Base-by-base conservation (phyloP, 768 basidiomycete genomes). In the Pleurotus djamor region DNA sequence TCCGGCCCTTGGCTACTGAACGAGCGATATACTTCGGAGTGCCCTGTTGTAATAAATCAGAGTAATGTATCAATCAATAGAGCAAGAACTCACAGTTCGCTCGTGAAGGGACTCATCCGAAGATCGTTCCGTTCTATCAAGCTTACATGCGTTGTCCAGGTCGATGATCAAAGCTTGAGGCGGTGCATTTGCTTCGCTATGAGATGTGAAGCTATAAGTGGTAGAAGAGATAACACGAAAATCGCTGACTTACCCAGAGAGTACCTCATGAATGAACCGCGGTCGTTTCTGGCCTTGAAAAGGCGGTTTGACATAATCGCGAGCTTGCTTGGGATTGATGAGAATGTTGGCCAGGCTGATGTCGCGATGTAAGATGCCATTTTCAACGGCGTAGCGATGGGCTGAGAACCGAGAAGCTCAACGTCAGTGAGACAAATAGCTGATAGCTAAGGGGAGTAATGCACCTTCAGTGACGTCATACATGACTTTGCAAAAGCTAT, bases 391-490 rank as follows among this genome's bases (percentile, higher is more conserved):
- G 32, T 34, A 59, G 13, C 56, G 45, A 14, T 59, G 58, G 16
- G 48, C 58, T 59, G 32, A 28, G 10, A 37, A 13, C 16, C 21
- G 21, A 28, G 21, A 28, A 28, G 21, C 21, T 28, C 21, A 28
- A 3, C 14, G 21, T 35, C 14, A n/a, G 14, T 3, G 6, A 14
- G 51, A 5, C 14, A 9, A n/a, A 6, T 28, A n/a, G 28, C 4
- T 14, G 37, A 9, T 2, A 28, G 21, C 34, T 10, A 14, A 32
- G 28, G 44, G 32, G 8, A 17, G 16, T 28, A 32, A 38, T 48
- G 16, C n/a, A 59, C 58, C 48, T 41, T 59, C 58, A 8, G 51
- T 48, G 6, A 50, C 13, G 33, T 59, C 58, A 7, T 59, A 59
- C 58, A 59, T 50, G 10, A 48, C 58, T 4, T 59, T 59, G 2